Conservation (phyloP, 257 asterid species). For the Plantago ovata region DNA sequence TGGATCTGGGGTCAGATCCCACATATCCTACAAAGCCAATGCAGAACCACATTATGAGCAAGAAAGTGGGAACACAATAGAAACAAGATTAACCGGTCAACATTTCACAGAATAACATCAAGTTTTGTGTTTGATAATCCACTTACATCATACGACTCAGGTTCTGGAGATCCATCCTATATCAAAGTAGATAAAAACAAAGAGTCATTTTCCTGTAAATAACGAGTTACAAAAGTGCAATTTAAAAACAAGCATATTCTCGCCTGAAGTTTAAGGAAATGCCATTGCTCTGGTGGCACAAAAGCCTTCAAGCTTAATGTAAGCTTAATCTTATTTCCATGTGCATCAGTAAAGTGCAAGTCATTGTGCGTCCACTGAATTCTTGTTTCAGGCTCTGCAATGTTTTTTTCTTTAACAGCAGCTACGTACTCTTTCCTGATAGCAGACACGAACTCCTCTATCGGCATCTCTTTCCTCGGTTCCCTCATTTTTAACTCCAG, state of each 20-base stretch:
- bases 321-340: conserved; percentile 22
- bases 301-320: conserved; percentile 30
- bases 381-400: conserved; percentile 12
- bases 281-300: conserved; percentile 29
- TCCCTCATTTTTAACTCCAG: conserved; percentile 35
- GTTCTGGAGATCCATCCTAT: conserved; percentile 64
- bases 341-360: conserved; percentile 44
- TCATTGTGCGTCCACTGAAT: conserved; percentile 43
- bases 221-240: background rate
- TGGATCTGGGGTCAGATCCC: conserved; percentile 80
- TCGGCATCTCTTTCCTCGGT: conserved; percentile 21
- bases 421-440: conserved; percentile 25
- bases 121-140: conserved; percentile 1
- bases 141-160: conserved; percentile 52
- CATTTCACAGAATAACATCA: background rate
- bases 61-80: conserved; percentile 6
- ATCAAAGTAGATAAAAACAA: conserved; percentile 10
- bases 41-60: background rate
- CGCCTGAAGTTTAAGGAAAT: conserved; percentile 48
- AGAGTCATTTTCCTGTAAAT: conserved; percentile 1
- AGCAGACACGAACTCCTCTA: conserved; percentile 29
- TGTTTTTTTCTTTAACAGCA: conserved; percentile 13
- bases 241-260: conserved; percentile 14
- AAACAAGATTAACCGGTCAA: background rate
- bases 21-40: conserved; percentile 56